Conservation (phyloP, 2,329 filamentous ascomycete genomes). For the Calonectria honghensis region DNA sequence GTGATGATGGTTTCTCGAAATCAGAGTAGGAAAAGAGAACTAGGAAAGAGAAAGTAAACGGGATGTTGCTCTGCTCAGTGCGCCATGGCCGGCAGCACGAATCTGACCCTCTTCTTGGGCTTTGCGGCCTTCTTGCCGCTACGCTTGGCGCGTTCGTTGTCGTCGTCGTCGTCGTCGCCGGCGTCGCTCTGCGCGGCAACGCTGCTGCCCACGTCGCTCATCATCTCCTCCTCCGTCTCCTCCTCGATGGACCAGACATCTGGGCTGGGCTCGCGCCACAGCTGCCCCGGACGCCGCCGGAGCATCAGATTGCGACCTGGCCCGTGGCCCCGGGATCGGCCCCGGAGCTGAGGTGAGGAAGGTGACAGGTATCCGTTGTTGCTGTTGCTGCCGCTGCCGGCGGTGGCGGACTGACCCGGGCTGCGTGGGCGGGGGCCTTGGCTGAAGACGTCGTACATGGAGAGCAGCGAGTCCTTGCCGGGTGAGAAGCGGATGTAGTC, state of each 20-base stretch:
- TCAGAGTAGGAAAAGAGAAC: not conserved
- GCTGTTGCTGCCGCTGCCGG: slow-evolving; percentile 16
- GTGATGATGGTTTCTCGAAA: not conserved
- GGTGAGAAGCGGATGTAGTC: slow-evolving; percentile 70
- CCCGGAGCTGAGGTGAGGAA: slow-evolving; percentile 56
- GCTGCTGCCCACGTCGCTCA: slow-evolving; percentile 64
- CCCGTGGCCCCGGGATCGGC: slow-evolving; percentile 57
- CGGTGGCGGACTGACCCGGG: slow-evolving; percentile 54
- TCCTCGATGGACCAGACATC: slow-evolving; percentile 78
- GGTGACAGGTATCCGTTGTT: slow-evolving; percentile 55
- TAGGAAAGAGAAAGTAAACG: too few species aligned
- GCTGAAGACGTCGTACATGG: slow-evolving; percentile 66
- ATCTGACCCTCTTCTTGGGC: slow-evolving; percentile 74
- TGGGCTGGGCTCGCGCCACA: slow-evolving; percentile 76
- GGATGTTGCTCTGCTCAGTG: slow-evolving; percentile 36
- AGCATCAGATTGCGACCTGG: slow-evolving; percentile 54
- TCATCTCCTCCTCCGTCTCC: slow-evolving; percentile 73
- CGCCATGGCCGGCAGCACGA: slow-evolving; percentile 69
- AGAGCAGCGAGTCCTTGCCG: slow-evolving; percentile 63
- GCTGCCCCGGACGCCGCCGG: slow-evolving; percentile 62
- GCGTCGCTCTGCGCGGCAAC: slow-evolving; percentile 56
- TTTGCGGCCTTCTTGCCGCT: slow-evolving; percentile 64
- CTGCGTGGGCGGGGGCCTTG: slow-evolving; percentile 60
- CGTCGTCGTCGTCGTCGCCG: slow-evolving; percentile 51
- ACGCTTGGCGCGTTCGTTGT: slow-evolving; percentile 39